Evolutionary conservation across 2,329 filamentous ascomycete genomes (phyloP).

Genomic region (Stemphylium lycopersici): DNA sequence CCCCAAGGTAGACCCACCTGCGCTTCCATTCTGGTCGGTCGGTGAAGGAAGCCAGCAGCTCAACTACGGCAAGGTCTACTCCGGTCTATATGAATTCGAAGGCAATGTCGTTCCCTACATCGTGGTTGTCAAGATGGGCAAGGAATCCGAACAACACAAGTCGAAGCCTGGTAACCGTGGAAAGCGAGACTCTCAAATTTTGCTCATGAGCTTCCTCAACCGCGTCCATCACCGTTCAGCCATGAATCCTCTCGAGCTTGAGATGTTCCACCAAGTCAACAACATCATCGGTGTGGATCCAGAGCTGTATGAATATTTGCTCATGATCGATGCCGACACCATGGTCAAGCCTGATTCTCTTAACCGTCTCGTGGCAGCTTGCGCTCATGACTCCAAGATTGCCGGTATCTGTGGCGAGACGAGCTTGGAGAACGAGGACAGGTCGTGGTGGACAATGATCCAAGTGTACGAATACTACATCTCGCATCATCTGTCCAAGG

Average conservation of each 20-base stretch:
- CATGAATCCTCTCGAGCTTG: slow-evolving; percentile 94
- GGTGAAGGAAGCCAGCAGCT: slow-evolving; percentile 88
- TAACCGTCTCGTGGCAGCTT: slow-evolving; percentile 89
- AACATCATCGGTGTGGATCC: slow-evolving; percentile 98
- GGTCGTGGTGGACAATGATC: slow-evolving; percentile 99
- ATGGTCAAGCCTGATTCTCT: slow-evolving; percentile 90
- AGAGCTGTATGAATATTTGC: slow-evolving; percentile 93
- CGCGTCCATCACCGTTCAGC: slow-evolving; percentile 91
- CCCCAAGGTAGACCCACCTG: slow-evolving; percentile 93
- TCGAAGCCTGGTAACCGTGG: slow-evolving; percentile 96
- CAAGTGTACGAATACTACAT: slow-evolving; percentile 99
- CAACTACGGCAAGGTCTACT: slow-evolving; percentile 99
- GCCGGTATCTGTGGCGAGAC: slow-evolving; percentile 98
- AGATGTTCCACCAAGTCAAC: slow-evolving; percentile 99
- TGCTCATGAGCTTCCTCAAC: slow-evolving; percentile 97
- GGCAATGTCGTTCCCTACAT: slow-evolving; percentile 97
- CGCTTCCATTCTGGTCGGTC: slow-evolving; percentile 91
- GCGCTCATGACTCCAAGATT: slow-evolving; percentile 93
- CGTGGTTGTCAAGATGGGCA: slow-evolving; percentile 95
- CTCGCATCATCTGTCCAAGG: slow-evolving; percentile 94
- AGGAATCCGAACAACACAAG: slow-evolving; percentile 90
- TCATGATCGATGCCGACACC: slow-evolving; percentile 98
- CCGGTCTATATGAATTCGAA: slow-evolving; percentile 95
- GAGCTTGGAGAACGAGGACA: slow-evolving; percentile 91
- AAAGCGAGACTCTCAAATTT: slow-evolving; percentile 96